Base-by-base conservation (phyloP, 345 rosid species). In the Hibiscus mutabilis region DNA sequence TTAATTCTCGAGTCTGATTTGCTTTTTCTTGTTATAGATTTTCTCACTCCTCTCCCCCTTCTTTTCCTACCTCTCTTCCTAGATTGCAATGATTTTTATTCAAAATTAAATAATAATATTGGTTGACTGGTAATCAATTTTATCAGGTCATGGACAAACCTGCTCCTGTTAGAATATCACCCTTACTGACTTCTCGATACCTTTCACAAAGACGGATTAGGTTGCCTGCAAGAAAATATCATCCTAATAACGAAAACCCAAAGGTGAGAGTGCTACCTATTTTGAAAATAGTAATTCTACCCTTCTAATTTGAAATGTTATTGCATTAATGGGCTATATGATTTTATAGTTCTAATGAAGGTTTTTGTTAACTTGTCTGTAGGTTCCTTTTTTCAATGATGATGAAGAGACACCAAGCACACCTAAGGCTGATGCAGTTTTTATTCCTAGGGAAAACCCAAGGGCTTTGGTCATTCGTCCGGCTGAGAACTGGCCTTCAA, bases 381-480 rank as follows among this genome's bases (percentile, higher is more conserved):
- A 95, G 99, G 87, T 92, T 76, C 94, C 99, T 47, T 95, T 95
- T 83, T 95, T 92, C 74, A 76, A 82, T 66, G 92, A 89, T 58
- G 94, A 90, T 47, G 96, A 91, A 76, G 96, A 87, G 82, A 82
- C 88, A 72, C 84, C 89, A 25, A 87, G 86, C 77, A 86, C 93
- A 33, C 99, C 98, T 0, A 92, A 89, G 82, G 98, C 96, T 47
- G 99, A 90, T 85, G 96, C 97, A 13, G 80, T 86, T 75, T 86
- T 92, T 76, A 74, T 89, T 78, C 99, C 99, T 15, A 80, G 99
- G 83, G 98, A 95, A 79, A 92, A 95, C 74, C 99, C 99, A 19
- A 87, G 97, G 84, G 84, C 96, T 78, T 77, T 95, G 72, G 84
- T 95, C 55, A 89, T 90, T 73, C 88, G 80, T 70, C 88, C 96